Base-by-base conservation (phyloP, 441 rosid species). In the Populus hybrid region DNA sequence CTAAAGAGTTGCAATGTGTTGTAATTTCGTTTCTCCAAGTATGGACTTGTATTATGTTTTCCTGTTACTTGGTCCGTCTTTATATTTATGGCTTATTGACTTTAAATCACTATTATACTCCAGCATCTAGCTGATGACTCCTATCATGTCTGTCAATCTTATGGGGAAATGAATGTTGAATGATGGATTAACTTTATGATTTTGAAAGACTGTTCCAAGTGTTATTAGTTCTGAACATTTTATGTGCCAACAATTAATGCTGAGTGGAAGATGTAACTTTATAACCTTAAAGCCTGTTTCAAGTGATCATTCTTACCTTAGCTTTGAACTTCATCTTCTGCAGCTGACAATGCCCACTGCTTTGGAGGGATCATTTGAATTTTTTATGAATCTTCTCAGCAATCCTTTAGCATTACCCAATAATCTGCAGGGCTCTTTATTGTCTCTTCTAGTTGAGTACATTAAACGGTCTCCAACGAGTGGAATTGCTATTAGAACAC, bases 331-430 rank as follows among this genome's bases (percentile, higher is more conserved):
- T 86, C 74, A 67, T 80, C 75, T 83, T 83, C 73, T 91, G 89
- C 96, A 97, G 99, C 86, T 83, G 83, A 74, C 78, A 31, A 78
- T 88, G 82, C 98, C 89, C 21, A 82, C 86, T 77, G 88, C 81
- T 73, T 84, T 93, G 84, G 98, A 97, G 82, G 98, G 97, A 77
- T 89, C 94, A 2, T 92, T 93, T 87, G 98, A 97, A 36, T 87
- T 92, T 88, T 91, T 93, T 80, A 80, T 90, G 85, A 90, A 89
- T 84, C 82, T 86, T 86, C 84, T 92, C 78, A 86, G 78, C 79
- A 82, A 82, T 76, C 86, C 91, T 83, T 81, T 86, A 77, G 84
- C 87, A 77, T 80, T 89, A 69, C 88, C 95, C 24, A 79, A 82
- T 79, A 82, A 86, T 86, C 78, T 93, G 81, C 92, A 88, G 81